Base-by-base conservation (phyloP, 768 basidiomycete species). In the Rickenella mellea region DNA sequence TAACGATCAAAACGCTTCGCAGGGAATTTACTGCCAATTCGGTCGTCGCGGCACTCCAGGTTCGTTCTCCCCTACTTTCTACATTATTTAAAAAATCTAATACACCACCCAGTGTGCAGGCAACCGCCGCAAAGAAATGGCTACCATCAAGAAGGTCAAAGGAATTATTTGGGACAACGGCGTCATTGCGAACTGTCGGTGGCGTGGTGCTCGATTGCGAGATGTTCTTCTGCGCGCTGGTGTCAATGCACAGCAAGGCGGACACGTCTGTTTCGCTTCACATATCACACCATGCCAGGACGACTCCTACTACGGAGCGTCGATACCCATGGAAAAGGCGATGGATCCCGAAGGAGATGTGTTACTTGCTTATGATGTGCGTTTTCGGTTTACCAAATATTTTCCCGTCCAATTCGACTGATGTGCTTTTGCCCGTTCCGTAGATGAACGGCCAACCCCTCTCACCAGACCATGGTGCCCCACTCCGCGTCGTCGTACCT, bases 81-180 rank as follows among this genome's bases (percentile, higher is more conserved):
- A 39, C 24, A 14, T 22, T 40, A 32, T 47, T 37, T 46, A 26
- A 20, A 19, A 11, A 40, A 24, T 21, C 15, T n/a, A n/a, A 35
- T 11, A 27, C 7, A 17, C 12, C 5, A 24, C 11, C 24, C 33
- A 65, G 77, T 82, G 79, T 47, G 79, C 79, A 6, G 79, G 79
- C n/a, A 80, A 80, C 48, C 66, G 79, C 45, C 67, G 79, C 9
- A 74, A 70, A 40, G 76, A 78, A 59, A 81, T 81, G 79, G 73
- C 70, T 6, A 59, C 63, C 6, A 67, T 72, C 29, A 47, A 29
- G 12, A 29, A 43, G 2, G 79, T 80, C 0, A 60, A 73, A 27
- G 80, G 80, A 6, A 70, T 83, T 19, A 68, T 66, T 3, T 83
- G 80, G 80, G 65, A 65, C 25, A 47, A 46, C 25, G 53, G 50